Base-by-base conservation (phyloP, 139 green algal species). In the Pseudopediastrum boryanum region DNA sequence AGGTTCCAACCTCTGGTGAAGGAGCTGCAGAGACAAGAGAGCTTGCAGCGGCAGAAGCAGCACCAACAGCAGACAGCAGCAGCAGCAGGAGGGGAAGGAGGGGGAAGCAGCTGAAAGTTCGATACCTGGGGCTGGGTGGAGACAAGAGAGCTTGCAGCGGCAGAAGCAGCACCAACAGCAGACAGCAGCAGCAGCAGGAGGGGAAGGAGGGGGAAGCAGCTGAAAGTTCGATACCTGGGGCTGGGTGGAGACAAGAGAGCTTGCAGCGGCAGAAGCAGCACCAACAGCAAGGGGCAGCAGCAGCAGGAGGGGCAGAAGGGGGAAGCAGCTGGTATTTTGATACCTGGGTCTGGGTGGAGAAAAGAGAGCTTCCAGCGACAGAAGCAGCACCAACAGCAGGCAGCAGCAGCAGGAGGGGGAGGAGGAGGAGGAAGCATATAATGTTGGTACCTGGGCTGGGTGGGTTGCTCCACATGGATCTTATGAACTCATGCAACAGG, bases 301-400 rank as follows among this genome's bases (percentile, higher is more conserved):
- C 19, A 8, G 21, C 19, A 19, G 56, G 25, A 65, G 43, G 21
- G 35, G 33, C 35, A 23, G 21, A n/a, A 72, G 19, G 64, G 16
- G 35, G 68, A 21, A 58, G 68, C 66, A 61, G 67, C 67, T 21
- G 21, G 21, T n/a, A n/a, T n/a, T n/a, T n/a, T n/a, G n/a, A n/a
- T n/a, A n/a, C n/a, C n/a, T n/a, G n/a, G n/a, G n/a, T 16, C 48
- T 58, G 48, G 21, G 48, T n/a, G 48, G 48, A 58, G 48, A 58
- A 21, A 58, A 58, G 16, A 16, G 19, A 58, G 48, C 19, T 16
- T 58, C 19, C 48, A n/a, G 48, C 48, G 19, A 58, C 21, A 21
- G 19, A 16, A 21, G 48, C 48, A 58, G 48, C 19, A 21, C 21
- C 21, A n/a, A n/a, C 19, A 65, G 56, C 56, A 10, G 56, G 21